Conservation (phyloP, 768 basidiomycete species). For the Tulasnella sp. region DNA sequence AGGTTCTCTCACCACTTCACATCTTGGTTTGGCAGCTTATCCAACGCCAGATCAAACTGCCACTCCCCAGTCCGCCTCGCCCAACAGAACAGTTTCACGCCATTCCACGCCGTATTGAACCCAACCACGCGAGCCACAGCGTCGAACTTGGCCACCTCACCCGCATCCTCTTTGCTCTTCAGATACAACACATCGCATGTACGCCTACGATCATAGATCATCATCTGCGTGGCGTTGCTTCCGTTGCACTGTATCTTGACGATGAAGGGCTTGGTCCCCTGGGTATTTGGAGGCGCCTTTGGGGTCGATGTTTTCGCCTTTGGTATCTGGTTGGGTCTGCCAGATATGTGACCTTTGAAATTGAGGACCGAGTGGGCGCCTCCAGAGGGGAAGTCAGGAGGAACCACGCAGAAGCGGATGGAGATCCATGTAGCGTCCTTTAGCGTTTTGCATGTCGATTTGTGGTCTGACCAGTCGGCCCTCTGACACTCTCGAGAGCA, state of each 20-base stretch:
- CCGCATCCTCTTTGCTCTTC: slow-evolving; percentile 18
- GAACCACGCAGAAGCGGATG: slow-evolving; percentile 20
- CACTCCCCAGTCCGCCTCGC: background rate
- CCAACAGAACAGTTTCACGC: background rate
- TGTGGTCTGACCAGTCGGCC: slow-evolving; percentile 35
- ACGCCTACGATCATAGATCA: slow-evolving; percentile 35
- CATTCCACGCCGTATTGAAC: background rate
- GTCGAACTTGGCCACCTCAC: background rate
- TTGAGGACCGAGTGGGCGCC: background rate
- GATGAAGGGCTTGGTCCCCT: slow-evolving; percentile 31
- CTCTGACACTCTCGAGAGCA: slow-evolving; percentile 31
- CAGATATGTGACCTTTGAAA: background rate
- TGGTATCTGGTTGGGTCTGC: background rate
- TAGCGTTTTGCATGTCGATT: slow-evolving; percentile 30
- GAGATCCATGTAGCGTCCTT: slow-evolving; percentile 33
- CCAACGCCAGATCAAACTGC: background rate
- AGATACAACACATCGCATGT: slow-evolving; percentile 31
- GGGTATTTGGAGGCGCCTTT: slow-evolving; percentile 23
- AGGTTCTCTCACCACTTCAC: background rate
- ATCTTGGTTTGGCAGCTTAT: background rate
- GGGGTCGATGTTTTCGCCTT: background rate
- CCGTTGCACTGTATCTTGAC: slow-evolving; percentile 31
- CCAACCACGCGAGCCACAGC: background rate
- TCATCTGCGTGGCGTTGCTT: slow-evolving; percentile 10
- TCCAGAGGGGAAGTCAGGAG: background rate